Evolutionary conservation across 768 basidiomycete species (phyloP), one percentile per base, ranked within the genome.

Genomic region (Kwoniella bestiolae): DNA sequence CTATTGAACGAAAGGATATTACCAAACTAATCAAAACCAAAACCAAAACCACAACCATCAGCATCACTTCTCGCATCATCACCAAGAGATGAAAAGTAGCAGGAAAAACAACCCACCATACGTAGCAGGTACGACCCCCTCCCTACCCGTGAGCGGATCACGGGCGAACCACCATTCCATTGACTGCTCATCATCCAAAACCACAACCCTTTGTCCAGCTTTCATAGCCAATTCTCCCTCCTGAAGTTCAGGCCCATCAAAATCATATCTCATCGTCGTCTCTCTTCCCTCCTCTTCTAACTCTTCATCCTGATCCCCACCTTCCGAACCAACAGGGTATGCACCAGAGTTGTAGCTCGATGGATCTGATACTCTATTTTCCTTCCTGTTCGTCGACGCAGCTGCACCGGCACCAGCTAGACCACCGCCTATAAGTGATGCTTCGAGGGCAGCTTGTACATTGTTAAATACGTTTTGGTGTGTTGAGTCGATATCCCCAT

Each of bases 141-240:
- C 91, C 53, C 84, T 86, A 8, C 92, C 91, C 51, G 89, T 88
- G 56, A 86, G 86, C 23, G 86, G 83, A 79, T 94, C 91, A 32
- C 92, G 86, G 56, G 89, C 91, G 75, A 91, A 94, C 94, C 93
- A 96, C 94, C 94, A 97, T 50, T 93, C 93, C 65, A 58, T 61
- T 68, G 60, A 65, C 50, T 92, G 86, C 74, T 87, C 89, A 63
- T 80, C 77, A 60, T 83, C 83, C 68, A 81, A 64, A 12, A 83
- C 74, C 1, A 74, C 56, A 5, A 81, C 65, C 55, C 70, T 60
- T 47, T 80, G 76, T 41, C 78, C 76, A 18, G 76, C 75, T 63
- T 61, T 68, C 65, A 81, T 78, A 31, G 70, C 62, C 52, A 82
- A 61, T 67, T 83, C 82, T 11, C 78, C 80, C 9, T 73, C 75